These are phyloP conservation scores for Aspergillus udagawae DNA, from an alignment of 2,329 filamentous ascomycete genomes.

Conservation along the genomic window DNA sequence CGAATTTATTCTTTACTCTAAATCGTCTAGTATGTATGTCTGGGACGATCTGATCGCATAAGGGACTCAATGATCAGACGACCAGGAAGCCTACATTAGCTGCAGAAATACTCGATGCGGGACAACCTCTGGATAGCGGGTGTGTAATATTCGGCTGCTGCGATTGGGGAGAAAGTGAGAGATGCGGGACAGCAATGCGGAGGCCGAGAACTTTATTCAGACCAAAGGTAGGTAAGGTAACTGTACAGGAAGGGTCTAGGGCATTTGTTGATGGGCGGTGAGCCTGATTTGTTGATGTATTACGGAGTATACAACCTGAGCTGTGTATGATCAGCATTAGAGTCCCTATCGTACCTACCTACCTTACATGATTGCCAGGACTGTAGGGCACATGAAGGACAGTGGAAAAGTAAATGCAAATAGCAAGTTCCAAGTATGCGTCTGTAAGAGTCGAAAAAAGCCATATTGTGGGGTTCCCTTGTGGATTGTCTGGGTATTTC, in stretches of 20 bases:
- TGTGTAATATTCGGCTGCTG: constrained; percentile 4
- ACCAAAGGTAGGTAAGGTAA: neutral
- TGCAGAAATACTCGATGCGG: neutral
- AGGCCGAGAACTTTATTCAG: neutral
- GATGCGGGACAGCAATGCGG: neutral
- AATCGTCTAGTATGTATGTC: neutral
- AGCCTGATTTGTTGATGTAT: constrained; percentile 8
- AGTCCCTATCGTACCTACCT: no score
- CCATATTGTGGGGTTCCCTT: neutral
- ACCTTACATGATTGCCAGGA: neutral
- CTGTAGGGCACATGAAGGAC: neutral
- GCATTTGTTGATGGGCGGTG: constrained; percentile 7
- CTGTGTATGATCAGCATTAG: no score
- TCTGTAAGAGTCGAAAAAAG: neutral
- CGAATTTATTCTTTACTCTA: neutral
- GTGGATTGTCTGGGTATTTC: neutral
- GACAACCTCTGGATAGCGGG: neutral
- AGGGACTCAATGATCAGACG: constrained; percentile 1
- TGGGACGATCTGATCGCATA: neutral
- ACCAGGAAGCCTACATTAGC: neutral
- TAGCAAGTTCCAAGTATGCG: neutral
- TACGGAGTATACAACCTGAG: neutral
- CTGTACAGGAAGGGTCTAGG: neutral
- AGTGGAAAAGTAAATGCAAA: neutral
- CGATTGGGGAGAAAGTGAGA: constrained; percentile 5